Evolutionary conservation across 306 rosid genomes (phyloP).

Genomic region (Trifolium subterraneum): DNA sequence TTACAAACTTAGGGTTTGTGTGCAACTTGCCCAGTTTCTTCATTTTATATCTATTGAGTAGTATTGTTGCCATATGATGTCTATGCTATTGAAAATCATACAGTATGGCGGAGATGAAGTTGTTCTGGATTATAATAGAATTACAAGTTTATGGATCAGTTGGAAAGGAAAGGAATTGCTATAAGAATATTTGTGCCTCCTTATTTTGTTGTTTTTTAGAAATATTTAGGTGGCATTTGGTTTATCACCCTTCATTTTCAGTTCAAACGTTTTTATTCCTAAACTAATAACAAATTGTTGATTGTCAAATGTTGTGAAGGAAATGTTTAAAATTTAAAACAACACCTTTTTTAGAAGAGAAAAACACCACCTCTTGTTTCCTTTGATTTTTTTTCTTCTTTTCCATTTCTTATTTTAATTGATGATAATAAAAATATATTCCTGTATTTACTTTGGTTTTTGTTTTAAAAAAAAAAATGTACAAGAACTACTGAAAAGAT

Average conservation of each 20-base stretch:
- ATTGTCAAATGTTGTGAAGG: background rate
- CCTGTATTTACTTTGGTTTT: background rate
- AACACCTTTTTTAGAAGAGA: background rate
- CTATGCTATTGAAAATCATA: conserved; percentile 20
- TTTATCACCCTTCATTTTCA: background rate
- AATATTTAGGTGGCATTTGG: background rate
- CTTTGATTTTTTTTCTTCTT: background rate
- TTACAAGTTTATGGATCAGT: background rate
- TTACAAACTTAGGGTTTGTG: conserved; percentile 36
- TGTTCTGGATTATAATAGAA: conserved; percentile 26
- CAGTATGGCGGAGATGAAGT: conserved; percentile 21
- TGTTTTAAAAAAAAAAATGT: background rate
- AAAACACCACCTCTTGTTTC: background rate
- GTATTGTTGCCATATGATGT: conserved; percentile 16
- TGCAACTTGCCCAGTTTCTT: conserved; percentile 9
- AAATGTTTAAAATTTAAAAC: background rate
- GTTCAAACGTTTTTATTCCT: background rate
- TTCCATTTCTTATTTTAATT: background rate
- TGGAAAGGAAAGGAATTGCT: conserved; percentile 1
- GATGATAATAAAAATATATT: background rate
- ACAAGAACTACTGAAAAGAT: background rate
- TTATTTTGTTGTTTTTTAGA: background rate
- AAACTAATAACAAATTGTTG: background rate
- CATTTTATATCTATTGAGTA: conserved; percentile 10
- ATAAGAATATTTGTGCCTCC: conserved; percentile 1